Percentiles rank a stretch among this genome's conserved stretches.
These are phyloP conservation scores for Fusarium secorum DNA, from an alignment of 2,329 filamentous ascomycete genomes.

Conservation along the genomic window DNA sequence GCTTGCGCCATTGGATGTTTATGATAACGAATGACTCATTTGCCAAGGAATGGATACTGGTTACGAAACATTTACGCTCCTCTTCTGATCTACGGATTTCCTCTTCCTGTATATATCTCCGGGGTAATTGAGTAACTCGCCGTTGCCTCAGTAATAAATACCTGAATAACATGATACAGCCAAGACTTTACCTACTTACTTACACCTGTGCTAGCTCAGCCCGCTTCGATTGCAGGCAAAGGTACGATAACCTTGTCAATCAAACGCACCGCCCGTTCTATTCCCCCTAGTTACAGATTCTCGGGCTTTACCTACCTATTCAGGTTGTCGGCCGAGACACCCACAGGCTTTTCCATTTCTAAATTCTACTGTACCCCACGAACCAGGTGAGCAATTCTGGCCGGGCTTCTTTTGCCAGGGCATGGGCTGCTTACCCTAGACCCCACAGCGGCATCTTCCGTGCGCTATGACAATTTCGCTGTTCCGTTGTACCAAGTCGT, in stretches of 20 bases:
- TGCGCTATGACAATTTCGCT: not conserved
- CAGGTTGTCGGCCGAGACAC: not conserved
- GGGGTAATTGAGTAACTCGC: not conserved
- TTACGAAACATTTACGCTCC: not conserved
- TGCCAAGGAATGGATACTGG: not conserved
- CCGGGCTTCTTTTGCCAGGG: not conserved
- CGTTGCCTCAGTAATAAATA: not conserved
- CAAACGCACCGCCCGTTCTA: not conserved
- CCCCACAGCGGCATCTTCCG: not conserved
- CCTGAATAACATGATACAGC: not conserved
- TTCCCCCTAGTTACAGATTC: not conserved
- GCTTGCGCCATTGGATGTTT: not conserved
- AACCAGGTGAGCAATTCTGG: not conserved
- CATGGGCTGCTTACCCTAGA: constrained; percentile 2
- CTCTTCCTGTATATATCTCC: not conserved
- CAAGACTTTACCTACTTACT: not conserved
- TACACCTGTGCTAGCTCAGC: not conserved
- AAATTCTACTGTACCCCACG: constrained; percentile 17
- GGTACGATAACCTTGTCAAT: not conserved
- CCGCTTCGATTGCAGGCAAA: not conserved
- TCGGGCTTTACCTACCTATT: not conserved
- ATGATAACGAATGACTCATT: constrained; percentile 2
- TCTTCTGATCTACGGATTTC: not conserved
- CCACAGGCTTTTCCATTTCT: not conserved
- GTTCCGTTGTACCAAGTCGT: not conserved